Evolutionary conservation across 495 filamentous ascomycete genomes (phyloP).

Genomic region (Penicillium robsamsonii): DNA sequence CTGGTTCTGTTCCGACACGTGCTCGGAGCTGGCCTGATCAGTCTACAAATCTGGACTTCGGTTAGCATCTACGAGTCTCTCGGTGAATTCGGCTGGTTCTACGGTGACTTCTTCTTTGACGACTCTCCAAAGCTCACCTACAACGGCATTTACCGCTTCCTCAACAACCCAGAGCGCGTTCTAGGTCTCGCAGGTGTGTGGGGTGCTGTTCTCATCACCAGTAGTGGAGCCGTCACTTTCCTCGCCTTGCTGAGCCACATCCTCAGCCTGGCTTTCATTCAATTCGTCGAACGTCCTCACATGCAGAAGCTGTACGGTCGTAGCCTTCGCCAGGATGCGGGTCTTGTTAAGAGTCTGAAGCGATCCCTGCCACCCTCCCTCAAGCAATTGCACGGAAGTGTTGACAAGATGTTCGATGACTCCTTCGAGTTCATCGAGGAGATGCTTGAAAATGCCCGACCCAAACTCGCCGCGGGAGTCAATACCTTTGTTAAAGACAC

Average conservation of each 20-base stretch:
- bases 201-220: conserved; percentile 90
- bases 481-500: conserved; percentile 86
- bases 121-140: conserved; percentile 85
- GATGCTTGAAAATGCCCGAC: conserved; percentile 80
- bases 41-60: conserved; percentile 89
- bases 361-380: conserved; percentile 82
- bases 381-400: conserved; percentile 71
- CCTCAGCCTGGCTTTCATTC: conserved; percentile 81
- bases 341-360: conserved; percentile 85
- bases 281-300: conserved; percentile 91
- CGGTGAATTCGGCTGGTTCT: conserved; percentile 99
- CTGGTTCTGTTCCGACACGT: conserved; percentile 83
- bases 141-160: conserved; percentile 93
- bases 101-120: conserved; percentile 93
- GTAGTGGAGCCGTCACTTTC: conserved; percentile 77
- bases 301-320: conserved; percentile 97
- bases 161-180: conserved; percentile 96
- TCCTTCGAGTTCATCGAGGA: conserved; percentile 88
- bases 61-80: conserved; percentile 93
- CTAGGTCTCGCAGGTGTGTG: conserved; percentile 93
- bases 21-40: conserved; percentile 73
- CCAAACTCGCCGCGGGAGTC: conserved; percentile 82
- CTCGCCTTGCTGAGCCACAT: conserved; percentile 83
- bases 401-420: conserved; percentile 83
- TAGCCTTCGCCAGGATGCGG: conserved; percentile 79